Base-by-base conservation (phyloP, 2,329 filamentous ascomycete genomes). In the Sclerotinia spermophila region DNA sequence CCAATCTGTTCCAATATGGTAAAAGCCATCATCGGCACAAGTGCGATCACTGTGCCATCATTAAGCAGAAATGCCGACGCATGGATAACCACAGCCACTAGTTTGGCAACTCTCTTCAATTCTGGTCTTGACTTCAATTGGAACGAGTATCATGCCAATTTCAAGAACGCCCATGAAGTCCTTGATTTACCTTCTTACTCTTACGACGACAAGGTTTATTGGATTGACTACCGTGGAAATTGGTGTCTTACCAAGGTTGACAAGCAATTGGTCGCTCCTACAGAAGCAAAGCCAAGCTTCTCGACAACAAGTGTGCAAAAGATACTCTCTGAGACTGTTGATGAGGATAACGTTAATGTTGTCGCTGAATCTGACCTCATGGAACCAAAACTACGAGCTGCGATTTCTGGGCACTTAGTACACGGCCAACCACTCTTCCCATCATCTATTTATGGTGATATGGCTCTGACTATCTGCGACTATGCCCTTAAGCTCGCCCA, bases 141-240 rank as follows among this genome's bases (percentile, higher is more conserved):
- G 86, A 85, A 88, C 70, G 90, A 92, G 80, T 91, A 86, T 77
- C 88, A 91, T 80, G 82, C 83, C 51, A 83, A 87, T 66, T 90
- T 88, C 78, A 85, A 87, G 74, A 77, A 81, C 48, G 83, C 83
- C 1, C 85, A 89, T 51, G 82, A 86, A 60, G 81, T 92, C n/a
- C 80, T 90, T n/a, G 82, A 85, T 19, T 81, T 93, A 5, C 90
- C 90, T 1, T 83, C 86, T 0, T 92, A 92, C 77, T 83, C 83
- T 1, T 93, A 89, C 79, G 88, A 92, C 77, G 81, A 86, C 72
- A 92, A 92, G 83, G 87, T 86, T 74, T 91, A 92, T 78, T 88
- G 86, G 86, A 81, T 87, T 44, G 83, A 84, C 75, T 88, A 87
- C 77, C 80, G 84, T 71, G 89, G 91, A 73, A 89, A 93, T 79